Base-by-base conservation (phyloP, 148 eudicot genomes). In the Spergularia bocconei region DNA sequence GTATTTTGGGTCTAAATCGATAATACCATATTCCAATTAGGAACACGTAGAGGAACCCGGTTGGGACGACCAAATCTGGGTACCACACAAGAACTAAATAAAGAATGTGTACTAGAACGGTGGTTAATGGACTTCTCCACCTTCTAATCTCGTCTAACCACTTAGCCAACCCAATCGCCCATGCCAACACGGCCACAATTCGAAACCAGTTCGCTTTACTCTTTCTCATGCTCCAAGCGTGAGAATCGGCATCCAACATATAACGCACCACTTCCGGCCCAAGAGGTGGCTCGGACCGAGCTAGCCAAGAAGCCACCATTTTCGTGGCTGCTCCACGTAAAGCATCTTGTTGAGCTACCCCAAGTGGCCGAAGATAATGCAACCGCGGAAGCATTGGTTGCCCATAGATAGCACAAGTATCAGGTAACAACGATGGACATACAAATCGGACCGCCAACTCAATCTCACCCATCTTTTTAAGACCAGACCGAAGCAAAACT, bases 221-320 rank as follows among this genome's bases (percentile, higher is more conserved):
- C 77, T 87, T 95, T 77, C 99, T 89, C 94, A 95, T 89, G 86
- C 99, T 95, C 99, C 99, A 95, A 11, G 81, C 79, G 66, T 92
- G 92, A 0, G 98, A 95, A 70, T 92, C 97, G 1, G 99, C 91
- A 53, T 95, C 99, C 70, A 95, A 74, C 94, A 95, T 87, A 73
- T 87, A 92, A 16, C 87, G 80, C 0, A 95, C 98, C 25, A 95
- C 99, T 80, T 95, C 99, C 2, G 88, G 86, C 1, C 98, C 98
- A 3, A 95, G 74, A 2, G 98, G 94, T 0, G 99, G 99, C 87
- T 95, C 99, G 0, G 99, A 85, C 66, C 99, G 79, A 0, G 88
- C 85, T 23, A 95, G 76, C 98, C 98, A 95, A 0, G 83, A 87
- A 6, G 97, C 98, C 33, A 95, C 99, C 96, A 91, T 92, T 41